Evolutionary conservation across 2,329 filamentous ascomycete species (phyloP), one percentile per base, ranked within the genome.

Genomic region (Bipolaris cookei): DNA sequence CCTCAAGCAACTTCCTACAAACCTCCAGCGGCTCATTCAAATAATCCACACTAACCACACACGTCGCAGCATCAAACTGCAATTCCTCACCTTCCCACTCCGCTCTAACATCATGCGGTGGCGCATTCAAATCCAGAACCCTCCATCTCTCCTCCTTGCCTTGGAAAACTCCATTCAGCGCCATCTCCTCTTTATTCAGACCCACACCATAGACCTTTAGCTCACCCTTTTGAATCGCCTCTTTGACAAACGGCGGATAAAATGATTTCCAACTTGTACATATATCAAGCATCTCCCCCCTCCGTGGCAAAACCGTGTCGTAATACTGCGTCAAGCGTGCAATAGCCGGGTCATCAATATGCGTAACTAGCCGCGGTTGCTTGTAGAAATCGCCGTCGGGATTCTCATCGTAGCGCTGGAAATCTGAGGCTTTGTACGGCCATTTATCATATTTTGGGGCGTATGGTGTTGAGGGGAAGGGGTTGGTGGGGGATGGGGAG

Each of bases 1-100:
- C 73, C 5, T 75, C 61, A 8, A 72, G 64, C 23, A 84, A 64
- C 23, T 77, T 78, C 14, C 58, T 56, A 16, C 84, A 77, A 0
- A 84, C 77, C 16, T 78, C 73, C 4, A 81, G 63, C 0, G 82
- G 83, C 8, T 74, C 63, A 0, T 76, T 80, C 1, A 85, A 67
- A 59, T 85, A 85, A 61, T 84, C 82, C 2, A 83, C 80, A 4
- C 76, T 80, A 2, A 84, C 81, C 8, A 81, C 81, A 61, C 82
- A 83, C 1, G 82, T 83, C 2, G 79, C 75, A 0, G 78, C 77
- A 62, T 83, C 80, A 1, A 83, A 68, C 6, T 57, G 50, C 13
- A 63, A 0, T 2, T 48, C 47, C 3, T 59, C 16, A 1, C 41
- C 55, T 0, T 47, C 39, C 62, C 64, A 67, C 3, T 51, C 63